Evolutionary conservation across 2,329 filamentous ascomycete species (phyloP).

Genomic region (Aspergillus glaucus): DNA sequence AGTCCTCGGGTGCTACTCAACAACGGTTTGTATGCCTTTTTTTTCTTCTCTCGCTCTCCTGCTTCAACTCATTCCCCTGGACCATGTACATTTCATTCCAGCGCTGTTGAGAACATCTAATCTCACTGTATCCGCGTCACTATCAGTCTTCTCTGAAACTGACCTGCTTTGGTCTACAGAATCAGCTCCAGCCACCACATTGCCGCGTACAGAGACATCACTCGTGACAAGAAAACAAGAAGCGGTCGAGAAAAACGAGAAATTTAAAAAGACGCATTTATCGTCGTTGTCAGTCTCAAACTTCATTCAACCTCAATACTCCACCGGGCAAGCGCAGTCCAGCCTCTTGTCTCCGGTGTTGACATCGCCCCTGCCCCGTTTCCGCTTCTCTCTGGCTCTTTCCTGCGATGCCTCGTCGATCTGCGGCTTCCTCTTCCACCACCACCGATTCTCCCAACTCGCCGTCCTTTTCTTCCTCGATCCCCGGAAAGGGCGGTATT

Average conservation of each 20-base stretch:
- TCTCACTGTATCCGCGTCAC: not conserved
- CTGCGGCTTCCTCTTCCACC: slow-evolving; percentile 51
- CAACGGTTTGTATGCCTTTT: too few species aligned
- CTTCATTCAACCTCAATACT: not conserved
- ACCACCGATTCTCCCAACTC: slow-evolving; percentile 46
- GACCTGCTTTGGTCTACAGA: not conserved
- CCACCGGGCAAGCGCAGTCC: not conserved
- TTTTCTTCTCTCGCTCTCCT: not conserved
- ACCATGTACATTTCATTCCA: not conserved
- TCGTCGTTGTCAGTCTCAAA: not conserved
- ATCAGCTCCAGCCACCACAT: too few species aligned
- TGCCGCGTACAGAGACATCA: too few species aligned
- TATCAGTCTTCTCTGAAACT: too few species aligned
- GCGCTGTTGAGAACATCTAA: not conserved
- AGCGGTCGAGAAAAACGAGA: not conserved
- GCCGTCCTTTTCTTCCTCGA: slow-evolving; percentile 45
- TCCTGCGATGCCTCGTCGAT: slow-evolving; percentile 58
- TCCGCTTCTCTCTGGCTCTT: slow-evolving; percentile 12
- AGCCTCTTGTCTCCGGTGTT: not conserved
- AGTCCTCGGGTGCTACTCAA: not conserved
- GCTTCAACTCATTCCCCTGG: not conserved
- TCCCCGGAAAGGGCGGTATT: slow-evolving; percentile 50
- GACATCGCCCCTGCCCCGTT: slow-evolving; percentile 5
- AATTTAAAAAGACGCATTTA: not conserved
- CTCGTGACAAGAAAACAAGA: not conserved